phyloP scores from a whole-genome alignment of 2,329 filamentous ascomycete species.

The Chaetomiaceae sp. region DNA sequence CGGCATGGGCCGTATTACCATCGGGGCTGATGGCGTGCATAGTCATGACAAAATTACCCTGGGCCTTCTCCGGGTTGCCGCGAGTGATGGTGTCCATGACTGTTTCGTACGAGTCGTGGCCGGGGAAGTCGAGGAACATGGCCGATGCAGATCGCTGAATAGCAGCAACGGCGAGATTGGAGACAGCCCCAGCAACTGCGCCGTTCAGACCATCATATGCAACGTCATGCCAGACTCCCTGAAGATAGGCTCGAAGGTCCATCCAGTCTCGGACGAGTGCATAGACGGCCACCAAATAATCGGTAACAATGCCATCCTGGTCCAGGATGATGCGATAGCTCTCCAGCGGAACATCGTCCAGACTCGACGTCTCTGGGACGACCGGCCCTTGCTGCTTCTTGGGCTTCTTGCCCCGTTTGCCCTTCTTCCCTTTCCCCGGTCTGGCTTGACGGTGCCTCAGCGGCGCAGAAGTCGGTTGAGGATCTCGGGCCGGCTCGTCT shows the following conservation, averaged over 20 bases:
- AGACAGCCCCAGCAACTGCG: conserved; percentile 39
- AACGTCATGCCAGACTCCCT: conserved; percentile 38
- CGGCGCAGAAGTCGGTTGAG: not conserved
- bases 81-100: conserved; percentile 34
- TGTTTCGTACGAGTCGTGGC: conserved; percentile 37
- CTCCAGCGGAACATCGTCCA: conserved; percentile 38
- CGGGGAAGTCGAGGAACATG: conserved; percentile 42
- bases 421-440: conserved; percentile 14
- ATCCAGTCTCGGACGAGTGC: conserved; percentile 33
- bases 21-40: no score
- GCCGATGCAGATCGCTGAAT: conserved; percentile 32
- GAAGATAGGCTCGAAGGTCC: conserved; percentile 34
- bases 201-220: conserved; percentile 39
- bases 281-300: conserved; percentile 40
- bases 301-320: conserved; percentile 30
- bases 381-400: conserved; percentile 11
- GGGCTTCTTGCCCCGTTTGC: conserved; percentile 21
- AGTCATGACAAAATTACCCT: conserved; percentile 24
- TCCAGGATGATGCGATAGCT: conserved; percentile 39
- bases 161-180: conserved; percentile 37
- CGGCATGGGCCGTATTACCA: no score
- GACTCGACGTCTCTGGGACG: conserved; percentile 17
- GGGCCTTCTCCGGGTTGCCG: conserved; percentile 30
- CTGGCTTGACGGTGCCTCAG: conserved; percentile 17
- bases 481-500: not conserved